Base-by-base conservation (phyloP, 805 yeast genomes). In the Ogataea allantospora region DNA sequence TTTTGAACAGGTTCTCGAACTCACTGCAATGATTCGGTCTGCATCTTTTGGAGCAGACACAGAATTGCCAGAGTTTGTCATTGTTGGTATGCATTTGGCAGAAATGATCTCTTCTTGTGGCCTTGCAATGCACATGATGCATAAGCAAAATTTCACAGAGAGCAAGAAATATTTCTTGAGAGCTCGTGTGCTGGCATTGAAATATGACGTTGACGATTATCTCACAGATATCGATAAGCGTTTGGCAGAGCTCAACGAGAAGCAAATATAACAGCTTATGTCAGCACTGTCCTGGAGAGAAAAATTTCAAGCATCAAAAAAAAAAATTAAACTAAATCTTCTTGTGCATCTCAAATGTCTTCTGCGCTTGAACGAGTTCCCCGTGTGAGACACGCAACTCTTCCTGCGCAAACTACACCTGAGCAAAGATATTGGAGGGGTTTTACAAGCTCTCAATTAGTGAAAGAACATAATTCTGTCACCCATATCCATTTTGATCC, bases 351-450 rank as follows among this genome's bases (percentile, higher is more conserved):
- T 9, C 24, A 3, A n/a, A 88, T 88, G 97, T 85, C 96, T 1
- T 75, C 95, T 5, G 67, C 72, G 13, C 70, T 75, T 55, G 82
- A 78, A 45, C 73, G 87, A 59, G 73, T 87, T 7, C 69, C 74
- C 18, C 80, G 78, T 19, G 75, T 73, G 20, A 73, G 86, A 57
- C 79, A 77, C 44, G 84, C 96, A 1, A 79, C 85, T 1, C 72
- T 87, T 34, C 95, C 96, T 3, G 79, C 85, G 8, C 83, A 80
- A 54, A 81, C 89, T 2, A 87, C 96, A 0, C 91, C 96, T 1
- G 98, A 91, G 50, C 95, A 88, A 55, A 73, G 95, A 50, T 91
- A 85, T 66, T 93, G 98, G 98, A 72, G 95, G 51, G 85, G 88
- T 6, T 89, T 82, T 60, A 64, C 70, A 35, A 83, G 79, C 48